Evolutionary conservation across 1,139 yeast species (phyloP).

Genomic region (Hansenula sp.): DNA sequence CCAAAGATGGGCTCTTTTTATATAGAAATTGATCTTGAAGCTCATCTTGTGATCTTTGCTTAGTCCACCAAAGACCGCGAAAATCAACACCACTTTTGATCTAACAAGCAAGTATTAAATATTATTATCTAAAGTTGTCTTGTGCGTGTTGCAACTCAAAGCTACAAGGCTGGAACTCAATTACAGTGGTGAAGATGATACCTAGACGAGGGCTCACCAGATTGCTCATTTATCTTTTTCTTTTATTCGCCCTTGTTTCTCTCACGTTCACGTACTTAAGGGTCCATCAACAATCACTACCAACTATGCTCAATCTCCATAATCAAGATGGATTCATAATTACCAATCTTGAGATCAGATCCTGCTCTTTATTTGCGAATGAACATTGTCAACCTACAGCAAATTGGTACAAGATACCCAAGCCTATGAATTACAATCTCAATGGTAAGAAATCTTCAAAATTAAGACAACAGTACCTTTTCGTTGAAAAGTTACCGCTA

Average conservation of each 20-base stretch:
- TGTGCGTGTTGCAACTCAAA: too few relatives aligned
- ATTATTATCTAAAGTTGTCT: too few relatives aligned
- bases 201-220: not conserved
- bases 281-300: not conserved
- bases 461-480: constrained; percentile 7
- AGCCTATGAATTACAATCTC: constrained; percentile 6
- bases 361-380: constrained; percentile 6
- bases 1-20: too few relatives aligned
- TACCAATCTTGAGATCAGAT: constrained; percentile 5
- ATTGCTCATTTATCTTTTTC: not conserved
- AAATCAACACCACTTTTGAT: too few relatives aligned
- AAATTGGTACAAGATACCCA: constrained; percentile 12
- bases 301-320: constrained; percentile 1
- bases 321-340: constrained; percentile 6
- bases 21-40: too few relatives aligned
- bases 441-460: constrained; percentile 7
- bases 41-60: too few relatives aligned
- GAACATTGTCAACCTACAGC: constrained; percentile 5
- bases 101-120: too few relatives aligned
- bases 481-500: constrained; percentile 7
- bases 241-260: not conserved
- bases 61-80: too few relatives aligned
- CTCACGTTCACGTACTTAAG: not conserved
- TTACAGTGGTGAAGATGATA: not conserved
- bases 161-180: not conserved